Base-by-base conservation (phyloP, 2,329 filamentous ascomycete genomes). In the Colletotrichum gigasporum region DNA sequence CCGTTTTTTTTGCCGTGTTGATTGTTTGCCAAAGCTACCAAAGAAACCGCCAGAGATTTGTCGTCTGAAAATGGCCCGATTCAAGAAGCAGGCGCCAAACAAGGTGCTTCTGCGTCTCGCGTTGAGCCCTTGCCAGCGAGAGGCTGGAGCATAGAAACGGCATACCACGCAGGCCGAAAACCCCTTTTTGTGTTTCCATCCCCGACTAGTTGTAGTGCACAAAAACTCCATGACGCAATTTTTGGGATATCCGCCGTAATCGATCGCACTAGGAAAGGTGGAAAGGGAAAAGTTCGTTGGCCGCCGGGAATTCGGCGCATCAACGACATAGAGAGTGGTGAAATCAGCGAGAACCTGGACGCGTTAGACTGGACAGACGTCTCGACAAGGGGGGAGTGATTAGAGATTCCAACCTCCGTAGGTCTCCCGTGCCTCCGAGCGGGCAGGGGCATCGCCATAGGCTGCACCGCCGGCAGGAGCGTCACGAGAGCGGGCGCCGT, bases 371-470 rank as follows among this genome's bases (percentile, higher is more conserved):
- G 9, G 7, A 16, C 26, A 45, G 8, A 16, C 3, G 24, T 16
- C 11, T 11, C n/a, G n/a, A n/a, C n/a, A 6, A 16, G 18, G 14
- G 37, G 7, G 9, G 12, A 14, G 32, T 67, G 57, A 67, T 58
- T 44, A 51, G 48, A 71, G 66, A 52, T 56, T 67, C 75, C 71
- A 78, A 80, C 78, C 79, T 78, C 75, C 77, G 67, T 82, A 82
- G 57, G 77, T 69, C 67, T 82, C 80, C 20, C 81, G 78, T 30
- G 76, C 74, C 69, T 82, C 80, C 37, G 78, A 76, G 62, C 81
- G 79, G 58, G 80, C 74, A 51, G 78, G 74, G 48, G 75, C 73
- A n/a, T 82, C 80, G 68, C 75, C 71, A 65, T 82, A 82, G 65
- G 75, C 74, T 51, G 76, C 73, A 42, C 74, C 74, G 34, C 73